These are phyloP conservation scores for Coemansia sp. DNA, from an alignment of 192 early-diverging fungal species.

Conservation along the genomic window DNA sequence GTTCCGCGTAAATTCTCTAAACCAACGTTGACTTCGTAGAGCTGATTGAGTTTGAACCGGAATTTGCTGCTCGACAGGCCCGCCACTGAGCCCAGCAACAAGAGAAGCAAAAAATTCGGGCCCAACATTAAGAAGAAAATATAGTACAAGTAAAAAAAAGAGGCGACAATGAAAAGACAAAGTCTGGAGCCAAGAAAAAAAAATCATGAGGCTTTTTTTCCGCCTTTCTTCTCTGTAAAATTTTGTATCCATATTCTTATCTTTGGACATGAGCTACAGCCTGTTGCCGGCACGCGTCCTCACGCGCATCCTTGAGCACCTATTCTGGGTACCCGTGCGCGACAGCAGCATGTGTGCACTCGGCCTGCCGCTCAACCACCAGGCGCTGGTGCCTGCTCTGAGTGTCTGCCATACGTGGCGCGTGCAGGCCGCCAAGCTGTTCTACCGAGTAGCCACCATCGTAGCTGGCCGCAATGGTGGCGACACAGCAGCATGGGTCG, in stretches of 20 bases:
- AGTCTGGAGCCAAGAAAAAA: too few relatives aligned
- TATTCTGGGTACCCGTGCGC: constrained; percentile 31
- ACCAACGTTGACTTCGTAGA: constrained; percentile 63
- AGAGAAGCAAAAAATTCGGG: neutral
- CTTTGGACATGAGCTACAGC: neutral
- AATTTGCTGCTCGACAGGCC: constrained; percentile 37
- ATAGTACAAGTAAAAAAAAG: neutral
- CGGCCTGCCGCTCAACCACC: constrained; percentile 33
- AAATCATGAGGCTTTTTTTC: neutral
- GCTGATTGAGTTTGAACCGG: constrained; percentile 56
- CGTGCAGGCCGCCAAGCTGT: constrained; percentile 26
- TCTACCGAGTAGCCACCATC: constrained; percentile 34
- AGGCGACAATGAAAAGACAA: neutral
- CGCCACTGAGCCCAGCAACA: neutral
- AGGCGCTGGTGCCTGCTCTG: constrained; percentile 8
- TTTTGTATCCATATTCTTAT: neutral
- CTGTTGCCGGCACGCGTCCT: constrained; percentile 15
- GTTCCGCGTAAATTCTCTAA: constrained; percentile 66
- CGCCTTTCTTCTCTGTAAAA: neutral
- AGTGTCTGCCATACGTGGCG: constrained; percentile 30
- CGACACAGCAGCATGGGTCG: constrained; percentile 1
- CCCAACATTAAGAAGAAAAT: neutral
- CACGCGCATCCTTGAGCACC: constrained; percentile 26
- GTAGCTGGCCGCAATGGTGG: constrained; percentile 7
- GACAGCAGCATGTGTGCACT: constrained; percentile 7